Evolutionary conservation across 2,329 filamentous ascomycete genomes (phyloP).

Genomic region (Trichoderma atroviride): DNA sequence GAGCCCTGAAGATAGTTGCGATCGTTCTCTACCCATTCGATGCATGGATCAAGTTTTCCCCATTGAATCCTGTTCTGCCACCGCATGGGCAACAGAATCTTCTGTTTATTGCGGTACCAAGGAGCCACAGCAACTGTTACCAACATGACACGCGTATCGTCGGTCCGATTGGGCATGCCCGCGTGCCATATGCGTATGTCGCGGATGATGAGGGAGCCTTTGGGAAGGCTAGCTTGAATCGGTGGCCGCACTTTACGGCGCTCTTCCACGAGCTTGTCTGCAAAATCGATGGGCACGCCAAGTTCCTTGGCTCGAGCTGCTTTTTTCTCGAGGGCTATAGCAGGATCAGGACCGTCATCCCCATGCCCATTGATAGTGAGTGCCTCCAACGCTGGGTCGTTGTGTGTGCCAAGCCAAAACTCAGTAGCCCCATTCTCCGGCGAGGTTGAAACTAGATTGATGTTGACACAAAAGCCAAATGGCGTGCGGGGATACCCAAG

Average conservation of each 20-base stretch:
- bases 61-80: not conserved
- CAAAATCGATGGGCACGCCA: not conserved
- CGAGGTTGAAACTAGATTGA: not conserved
- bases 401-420: conserved; percentile 5
- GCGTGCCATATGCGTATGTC: conserved; percentile 9
- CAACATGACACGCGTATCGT: not conserved
- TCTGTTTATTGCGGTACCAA: conserved; percentile 1
- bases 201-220: not conserved
- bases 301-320: not conserved
- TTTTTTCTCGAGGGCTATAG: not conserved
- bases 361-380: conserved; percentile 4
- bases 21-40: conserved; percentile 10
- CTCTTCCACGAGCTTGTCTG: not conserved
- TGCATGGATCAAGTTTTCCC: not conserved
- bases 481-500: not conserved
- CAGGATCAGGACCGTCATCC: conserved; percentile 1
- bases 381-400: not conserved
- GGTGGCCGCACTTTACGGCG: not conserved
- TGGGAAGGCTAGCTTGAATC: conserved; percentile 3
- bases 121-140: not conserved
- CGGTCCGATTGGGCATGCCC: not conserved
- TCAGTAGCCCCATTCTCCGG: conserved; percentile 1
- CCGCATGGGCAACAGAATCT: not conserved
- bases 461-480: conserved; percentile 10
- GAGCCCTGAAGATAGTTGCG: not conserved